These are phyloP conservation scores for Ophiostoma ips DNA, from an alignment of 2,329 filamentous ascomycete species.

Conservation along the genomic window DNA sequence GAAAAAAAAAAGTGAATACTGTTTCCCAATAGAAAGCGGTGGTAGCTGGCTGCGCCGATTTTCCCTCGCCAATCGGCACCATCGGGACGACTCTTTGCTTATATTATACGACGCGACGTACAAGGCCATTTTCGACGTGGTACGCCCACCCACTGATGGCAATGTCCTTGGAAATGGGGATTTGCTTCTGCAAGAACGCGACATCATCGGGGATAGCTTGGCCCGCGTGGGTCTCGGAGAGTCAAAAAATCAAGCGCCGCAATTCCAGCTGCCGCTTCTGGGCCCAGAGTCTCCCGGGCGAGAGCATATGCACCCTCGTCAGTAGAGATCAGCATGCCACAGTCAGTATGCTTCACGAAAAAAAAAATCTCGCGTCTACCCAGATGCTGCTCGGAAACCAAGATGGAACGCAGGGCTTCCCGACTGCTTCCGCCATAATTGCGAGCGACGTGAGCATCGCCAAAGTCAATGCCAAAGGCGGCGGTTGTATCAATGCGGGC, in stretches of 20 bases:
- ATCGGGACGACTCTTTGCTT: not conserved
- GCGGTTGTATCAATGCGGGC: slow-evolving; percentile 54
- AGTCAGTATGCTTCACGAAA: slow-evolving; percentile 60
- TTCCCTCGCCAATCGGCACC: no score
- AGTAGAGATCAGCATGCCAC: slow-evolving; percentile 60
- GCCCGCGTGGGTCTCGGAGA: slow-evolving; percentile 49
- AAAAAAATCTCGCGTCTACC: slow-evolving; percentile 63
- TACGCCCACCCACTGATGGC: slow-evolving; percentile 54
- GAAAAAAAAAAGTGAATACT: no score
- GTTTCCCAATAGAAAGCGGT: no score
- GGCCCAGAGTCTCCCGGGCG: slow-evolving; percentile 44
- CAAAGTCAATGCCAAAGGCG: slow-evolving; percentile 56
- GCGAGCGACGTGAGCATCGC: slow-evolving; percentile 66
- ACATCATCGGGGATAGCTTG: slow-evolving; percentile 54
- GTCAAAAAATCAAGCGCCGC: slow-evolving; percentile 42
- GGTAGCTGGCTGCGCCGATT: no score
- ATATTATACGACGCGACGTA: slow-evolving; percentile 5
- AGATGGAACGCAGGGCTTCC: slow-evolving; percentile 58
- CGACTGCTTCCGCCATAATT: slow-evolving; percentile 55
- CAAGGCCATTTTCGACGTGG: slow-evolving; percentile 11
- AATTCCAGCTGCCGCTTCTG: slow-evolving; percentile 32
- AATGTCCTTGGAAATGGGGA: slow-evolving; percentile 45
- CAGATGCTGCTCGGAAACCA: slow-evolving; percentile 68
- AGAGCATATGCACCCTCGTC: slow-evolving; percentile 39
- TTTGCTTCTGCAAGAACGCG: slow-evolving; percentile 41